These are phyloP conservation scores for Cladorrhinum samala DNA, from an alignment of 495 filamentous ascomycete genomes.

Conservation along the genomic window DNA sequence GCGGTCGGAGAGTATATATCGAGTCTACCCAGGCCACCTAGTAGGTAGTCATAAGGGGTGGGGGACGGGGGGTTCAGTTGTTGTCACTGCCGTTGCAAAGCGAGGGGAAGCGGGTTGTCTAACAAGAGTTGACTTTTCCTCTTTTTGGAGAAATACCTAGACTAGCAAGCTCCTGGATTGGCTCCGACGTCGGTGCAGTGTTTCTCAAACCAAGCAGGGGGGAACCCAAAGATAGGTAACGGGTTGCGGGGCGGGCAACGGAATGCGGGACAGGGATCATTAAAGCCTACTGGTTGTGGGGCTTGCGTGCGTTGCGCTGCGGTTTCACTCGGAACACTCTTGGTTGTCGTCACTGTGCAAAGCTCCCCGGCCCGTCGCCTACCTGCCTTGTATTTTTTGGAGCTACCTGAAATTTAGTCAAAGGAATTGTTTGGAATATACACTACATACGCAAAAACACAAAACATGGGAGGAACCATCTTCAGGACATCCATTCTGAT, in stretches of 20 bases:
- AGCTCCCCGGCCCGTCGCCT: too few relatives aligned
- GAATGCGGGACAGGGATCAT: neutral
- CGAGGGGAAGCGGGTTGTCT: constrained; percentile 8
- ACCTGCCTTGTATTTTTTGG: too few relatives aligned
- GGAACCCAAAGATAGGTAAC: constrained; percentile 1
- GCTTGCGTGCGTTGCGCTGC: neutral
- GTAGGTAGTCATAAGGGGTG: too few relatives aligned
- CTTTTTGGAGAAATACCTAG: neutral
- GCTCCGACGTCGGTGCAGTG: constrained; percentile 18
- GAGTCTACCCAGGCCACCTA: neutral
- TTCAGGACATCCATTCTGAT: too few relatives aligned
- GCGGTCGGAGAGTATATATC: neutral
- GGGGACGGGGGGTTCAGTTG: too few relatives aligned
- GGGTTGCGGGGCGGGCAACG: constrained; percentile 9
- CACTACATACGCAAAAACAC: too few relatives aligned
- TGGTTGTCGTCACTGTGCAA: neutral
- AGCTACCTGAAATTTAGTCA: too few relatives aligned
- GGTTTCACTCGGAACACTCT: constrained; percentile 7
- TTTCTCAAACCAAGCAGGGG: constrained; percentile 1
- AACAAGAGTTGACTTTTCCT: too few relatives aligned
- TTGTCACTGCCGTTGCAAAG: constrained; percentile 7
- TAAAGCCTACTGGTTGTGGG: neutral
- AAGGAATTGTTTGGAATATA: neutral
- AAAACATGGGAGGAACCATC: too few relatives aligned
- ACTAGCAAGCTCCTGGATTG: too few relatives aligned